Evolutionary conservation across 139 green algal genomes (phyloP).

Genomic region (Chara braunii): DNA sequence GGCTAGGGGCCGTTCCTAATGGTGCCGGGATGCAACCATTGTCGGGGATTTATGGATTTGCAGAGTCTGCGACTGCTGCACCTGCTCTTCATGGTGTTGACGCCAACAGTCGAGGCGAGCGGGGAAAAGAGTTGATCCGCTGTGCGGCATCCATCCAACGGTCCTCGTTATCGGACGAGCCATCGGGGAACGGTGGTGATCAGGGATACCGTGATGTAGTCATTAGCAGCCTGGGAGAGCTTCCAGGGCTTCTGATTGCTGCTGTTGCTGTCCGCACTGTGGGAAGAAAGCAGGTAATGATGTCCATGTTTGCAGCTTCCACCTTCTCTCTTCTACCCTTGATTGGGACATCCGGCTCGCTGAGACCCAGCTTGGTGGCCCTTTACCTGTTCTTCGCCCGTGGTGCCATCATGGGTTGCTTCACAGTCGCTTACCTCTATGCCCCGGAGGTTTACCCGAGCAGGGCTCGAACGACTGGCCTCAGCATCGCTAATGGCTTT

Average conservation of each 20-base stretch:
- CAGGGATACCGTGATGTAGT: constrained; percentile 45
- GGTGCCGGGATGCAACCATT: not conserved
- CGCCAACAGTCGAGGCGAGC: not conserved
- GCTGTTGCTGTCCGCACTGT: constrained; percentile 13
- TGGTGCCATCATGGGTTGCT: constrained; percentile 54
- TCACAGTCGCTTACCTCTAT: constrained; percentile 64
- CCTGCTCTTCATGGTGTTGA: not conserved
- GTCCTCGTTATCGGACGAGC: too few species aligned
- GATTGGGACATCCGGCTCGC: too few species aligned
- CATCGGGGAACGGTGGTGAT: too few species aligned
- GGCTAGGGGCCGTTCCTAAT: too few species aligned
- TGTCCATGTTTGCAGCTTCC: not conserved
- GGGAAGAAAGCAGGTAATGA: constrained; percentile 10
- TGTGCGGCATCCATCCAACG: too few species aligned
- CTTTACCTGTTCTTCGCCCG: constrained; percentile 55
- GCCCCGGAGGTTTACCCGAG: constrained; percentile 76
- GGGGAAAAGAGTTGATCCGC: not conserved
- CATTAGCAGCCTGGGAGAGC: constrained; percentile 42
- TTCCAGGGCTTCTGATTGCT: constrained; percentile 49
- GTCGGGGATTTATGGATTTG: not conserved
- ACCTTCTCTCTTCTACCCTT: constrained; percentile 24
- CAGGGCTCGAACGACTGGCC: constrained; percentile 42
- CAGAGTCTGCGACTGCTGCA: not conserved
- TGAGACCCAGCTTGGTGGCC: not conserved
- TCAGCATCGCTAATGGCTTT: constrained; percentile 44